Evolutionary conservation across 495 filamentous ascomycete genomes (phyloP).

Genomic region (Aspergillus incahuasiensis): DNA sequence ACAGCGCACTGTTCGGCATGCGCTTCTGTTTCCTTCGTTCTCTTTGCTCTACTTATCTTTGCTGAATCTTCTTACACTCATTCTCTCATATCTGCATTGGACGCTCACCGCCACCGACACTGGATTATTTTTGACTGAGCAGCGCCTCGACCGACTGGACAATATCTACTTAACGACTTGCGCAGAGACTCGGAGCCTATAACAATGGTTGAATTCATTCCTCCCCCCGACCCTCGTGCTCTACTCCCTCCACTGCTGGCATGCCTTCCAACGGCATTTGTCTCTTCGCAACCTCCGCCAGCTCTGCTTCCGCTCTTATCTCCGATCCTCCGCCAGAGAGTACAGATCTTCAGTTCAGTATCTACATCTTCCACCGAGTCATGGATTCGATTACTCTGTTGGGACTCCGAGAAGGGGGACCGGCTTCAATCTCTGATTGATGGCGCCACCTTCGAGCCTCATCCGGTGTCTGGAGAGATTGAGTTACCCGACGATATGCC

Average conservation of each 20-base stretch:
- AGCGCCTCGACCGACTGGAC: not conserved
- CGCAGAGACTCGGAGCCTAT: not conserved
- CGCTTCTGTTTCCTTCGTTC: not conserved
- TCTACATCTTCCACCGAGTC: constrained; percentile 58
- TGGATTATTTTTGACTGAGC: not conserved
- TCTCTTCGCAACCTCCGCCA: constrained; percentile 70
- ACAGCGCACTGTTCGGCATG: not conserved
- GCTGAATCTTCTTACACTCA: not conserved
- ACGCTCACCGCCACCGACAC: constrained; percentile 1
- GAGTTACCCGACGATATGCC: constrained; percentile 65
- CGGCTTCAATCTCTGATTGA: constrained; percentile 61
- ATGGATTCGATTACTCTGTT: constrained; percentile 89
- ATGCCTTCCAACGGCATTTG: constrained; percentile 77
- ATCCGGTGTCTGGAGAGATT: constrained; percentile 89
- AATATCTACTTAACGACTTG: not conserved
- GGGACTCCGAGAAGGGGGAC: constrained; percentile 64
- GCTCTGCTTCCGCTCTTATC: constrained; percentile 78
- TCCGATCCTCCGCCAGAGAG: constrained; percentile 84
- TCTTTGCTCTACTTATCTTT: not conserved
- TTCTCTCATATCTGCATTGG: not conserved
- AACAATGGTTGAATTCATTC: constrained; percentile 52
- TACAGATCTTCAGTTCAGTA: constrained; percentile 64
- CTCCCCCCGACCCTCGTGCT: constrained; percentile 57
- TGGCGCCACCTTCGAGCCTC: constrained; percentile 70
- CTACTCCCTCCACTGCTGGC: constrained; percentile 76